Evolutionary conservation across 1,139 yeast genomes (phyloP).

Genomic region (Hyphopichia khmerensis): DNA sequence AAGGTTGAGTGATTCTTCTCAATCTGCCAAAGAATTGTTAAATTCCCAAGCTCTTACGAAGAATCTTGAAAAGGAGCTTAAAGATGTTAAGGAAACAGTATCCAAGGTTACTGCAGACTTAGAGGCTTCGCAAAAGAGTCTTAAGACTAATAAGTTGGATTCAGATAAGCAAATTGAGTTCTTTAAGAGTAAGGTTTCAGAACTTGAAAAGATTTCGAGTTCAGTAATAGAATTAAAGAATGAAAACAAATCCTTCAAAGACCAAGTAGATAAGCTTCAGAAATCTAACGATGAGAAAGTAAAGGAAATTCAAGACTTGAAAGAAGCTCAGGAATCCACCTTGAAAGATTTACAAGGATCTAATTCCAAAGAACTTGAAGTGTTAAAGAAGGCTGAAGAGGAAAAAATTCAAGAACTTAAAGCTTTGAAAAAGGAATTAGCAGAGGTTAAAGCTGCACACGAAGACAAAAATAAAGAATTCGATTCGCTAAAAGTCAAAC

Average conservation of each 20-base stretch:
- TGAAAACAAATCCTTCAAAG: neutral
- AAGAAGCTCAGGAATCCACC: neutral
- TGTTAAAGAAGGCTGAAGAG: slow-evolving; percentile 2
- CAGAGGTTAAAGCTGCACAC: neutral
- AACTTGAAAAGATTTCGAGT: neutral
- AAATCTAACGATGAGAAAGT: neutral
- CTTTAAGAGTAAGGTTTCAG: slow-evolving; percentile 2
- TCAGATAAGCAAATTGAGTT: slow-evolving; percentile 2
- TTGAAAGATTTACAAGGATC: neutral
- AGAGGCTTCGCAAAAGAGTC: neutral
- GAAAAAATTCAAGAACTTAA: neutral
- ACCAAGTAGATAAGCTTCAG: neutral
- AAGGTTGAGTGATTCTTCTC: neutral
- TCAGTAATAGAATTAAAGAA: neutral
- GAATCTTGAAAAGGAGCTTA: neutral
- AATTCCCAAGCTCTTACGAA: neutral
- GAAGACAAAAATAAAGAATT: neutral
- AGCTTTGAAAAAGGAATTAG: neutral
- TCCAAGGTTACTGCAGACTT: neutral
- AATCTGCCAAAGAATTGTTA: neutral
- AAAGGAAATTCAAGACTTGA: slow-evolving; percentile 2
- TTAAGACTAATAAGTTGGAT: neutral
- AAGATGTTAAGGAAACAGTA: neutral
- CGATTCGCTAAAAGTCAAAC: neutral
- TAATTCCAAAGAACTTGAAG: slow-evolving; percentile 9